Evolutionary conservation across 2,329 filamentous ascomycete genomes (phyloP).

Genomic region (Drechslerella coelobrocha): DNA sequence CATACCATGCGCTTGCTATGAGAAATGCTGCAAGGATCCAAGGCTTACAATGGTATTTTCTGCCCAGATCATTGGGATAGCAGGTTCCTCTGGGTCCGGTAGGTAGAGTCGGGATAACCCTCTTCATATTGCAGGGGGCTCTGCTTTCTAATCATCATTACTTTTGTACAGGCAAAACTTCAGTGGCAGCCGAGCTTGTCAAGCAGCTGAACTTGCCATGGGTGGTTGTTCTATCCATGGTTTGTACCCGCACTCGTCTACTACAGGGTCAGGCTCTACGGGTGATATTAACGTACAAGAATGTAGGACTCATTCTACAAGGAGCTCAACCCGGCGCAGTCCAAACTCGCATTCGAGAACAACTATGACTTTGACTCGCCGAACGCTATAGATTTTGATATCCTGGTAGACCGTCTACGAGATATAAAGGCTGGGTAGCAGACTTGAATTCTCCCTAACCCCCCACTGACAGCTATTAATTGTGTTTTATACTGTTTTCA

Average conservation of each 20-base stretch:
- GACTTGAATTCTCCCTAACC: neutral
- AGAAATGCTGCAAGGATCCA: neutral
- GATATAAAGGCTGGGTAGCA: conserved; percentile 90
- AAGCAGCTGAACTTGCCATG: conserved; percentile 88
- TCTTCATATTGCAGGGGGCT: too few species aligned
- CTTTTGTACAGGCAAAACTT: conserved; percentile 73
- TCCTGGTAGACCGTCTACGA: conserved; percentile 76
- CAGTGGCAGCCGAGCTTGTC: conserved; percentile 88
- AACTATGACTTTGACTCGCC: conserved; percentile 97
- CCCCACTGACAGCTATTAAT: conserved; percentile 37
- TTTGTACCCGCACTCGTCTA: too few species aligned
- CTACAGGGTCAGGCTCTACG: neutral
- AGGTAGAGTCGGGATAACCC: too few species aligned
- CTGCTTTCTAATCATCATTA: too few species aligned
- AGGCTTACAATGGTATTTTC: neutral
- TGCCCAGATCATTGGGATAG: conserved; percentile 87
- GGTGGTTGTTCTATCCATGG: conserved; percentile 98
- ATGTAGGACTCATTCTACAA: conserved; percentile 95
- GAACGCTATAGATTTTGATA: conserved; percentile 91
- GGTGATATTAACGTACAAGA: conserved; percentile 26
- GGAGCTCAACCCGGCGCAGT: conserved; percentile 78
- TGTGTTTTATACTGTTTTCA: conserved; percentile 57
- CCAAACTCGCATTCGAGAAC: conserved; percentile 80
- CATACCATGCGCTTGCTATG: neutral
- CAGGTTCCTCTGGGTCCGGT: conserved; percentile 87